Evolutionary conservation across 2,329 filamentous ascomycete genomes (phyloP).

Genomic region (Chrysosporium keratinophilum): DNA sequence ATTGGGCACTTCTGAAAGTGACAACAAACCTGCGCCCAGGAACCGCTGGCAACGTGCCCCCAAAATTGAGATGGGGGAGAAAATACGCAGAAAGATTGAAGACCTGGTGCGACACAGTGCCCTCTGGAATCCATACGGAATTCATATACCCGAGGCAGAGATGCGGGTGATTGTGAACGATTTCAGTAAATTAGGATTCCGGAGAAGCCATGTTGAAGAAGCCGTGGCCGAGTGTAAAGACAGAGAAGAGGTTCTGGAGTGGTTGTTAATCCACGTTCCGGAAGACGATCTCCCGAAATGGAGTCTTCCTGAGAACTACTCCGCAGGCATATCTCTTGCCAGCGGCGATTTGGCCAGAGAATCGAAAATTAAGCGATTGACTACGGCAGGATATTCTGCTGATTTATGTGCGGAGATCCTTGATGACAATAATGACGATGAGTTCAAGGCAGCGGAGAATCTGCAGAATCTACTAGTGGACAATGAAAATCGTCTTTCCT

Average conservation of each 20-base stretch:
- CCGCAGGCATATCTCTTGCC: constrained; percentile 77
- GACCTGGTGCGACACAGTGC: constrained; percentile 64
- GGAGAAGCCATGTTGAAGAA: constrained; percentile 80
- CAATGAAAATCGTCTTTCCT: constrained; percentile 25
- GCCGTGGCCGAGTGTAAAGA: constrained; percentile 81
- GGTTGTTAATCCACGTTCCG: constrained; percentile 91
- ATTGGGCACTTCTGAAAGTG: constrained; percentile 34
- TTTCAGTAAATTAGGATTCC: constrained; percentile 69
- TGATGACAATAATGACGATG: constrained; percentile 59
- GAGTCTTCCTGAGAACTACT: constrained; percentile 85
- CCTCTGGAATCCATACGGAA: constrained; percentile 74
- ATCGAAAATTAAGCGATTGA: constrained; percentile 68
- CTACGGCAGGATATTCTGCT: constrained; percentile 70
- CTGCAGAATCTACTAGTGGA: constrained; percentile 60
- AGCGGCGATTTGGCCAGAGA: constrained; percentile 72
- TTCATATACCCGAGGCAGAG: constrained; percentile 51
- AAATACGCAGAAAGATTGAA: constrained; percentile 69
- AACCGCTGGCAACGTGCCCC: constrained; percentile 63
- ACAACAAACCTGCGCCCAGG: constrained; percentile 24
- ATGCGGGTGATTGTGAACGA: constrained; percentile 58
- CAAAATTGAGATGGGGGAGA: constrained; percentile 85
- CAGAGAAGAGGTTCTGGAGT: constrained; percentile 83
- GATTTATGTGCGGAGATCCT: constrained; percentile 74
- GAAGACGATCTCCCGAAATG: constrained; percentile 92
- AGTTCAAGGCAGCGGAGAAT: constrained; percentile 65